A percentile compares a stretch with the other conserved stretches of the same genome.
phyloP scores from a whole-genome alignment of 768 basidiomycete species.

The Termitomyces sp. region DNA sequence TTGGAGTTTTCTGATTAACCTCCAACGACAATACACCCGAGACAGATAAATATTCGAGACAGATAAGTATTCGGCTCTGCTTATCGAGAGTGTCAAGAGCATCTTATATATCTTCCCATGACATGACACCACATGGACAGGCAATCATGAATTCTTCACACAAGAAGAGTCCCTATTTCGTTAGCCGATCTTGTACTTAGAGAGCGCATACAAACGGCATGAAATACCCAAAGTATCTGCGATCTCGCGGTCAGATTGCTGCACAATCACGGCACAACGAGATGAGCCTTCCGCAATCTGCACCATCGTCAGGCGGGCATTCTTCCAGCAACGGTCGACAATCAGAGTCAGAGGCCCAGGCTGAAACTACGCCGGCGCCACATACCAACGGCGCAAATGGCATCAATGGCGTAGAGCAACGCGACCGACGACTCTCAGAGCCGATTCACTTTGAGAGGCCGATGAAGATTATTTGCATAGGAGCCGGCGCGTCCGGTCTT shows the following conservation, averaged over 20 bases:
- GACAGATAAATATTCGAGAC: background rate
- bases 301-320: no score
- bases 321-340: background rate
- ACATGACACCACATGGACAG: background rate
- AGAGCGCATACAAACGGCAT: background rate
- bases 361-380: background rate
- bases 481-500: constrained; percentile 33
- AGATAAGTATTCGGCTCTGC: background rate
- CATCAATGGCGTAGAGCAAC: background rate
- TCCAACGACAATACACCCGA: no score
- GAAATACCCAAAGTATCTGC: background rate
- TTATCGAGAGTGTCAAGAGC: background rate
- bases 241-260: no score
- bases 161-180: background rate
- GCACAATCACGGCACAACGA: background rate
- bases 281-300: background rate
- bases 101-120: background rate
- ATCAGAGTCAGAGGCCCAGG: background rate
- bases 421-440: constrained; percentile 10
- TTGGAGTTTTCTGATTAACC: background rate
- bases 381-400: background rate
- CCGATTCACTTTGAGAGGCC: constrained; percentile 24
- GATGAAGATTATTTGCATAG: constrained; percentile 26
- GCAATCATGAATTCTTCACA: background rate
- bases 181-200: background rate